Conservation (phyloP, 169 alveolate genomes). For the Eimeria acervulina region DNA sequence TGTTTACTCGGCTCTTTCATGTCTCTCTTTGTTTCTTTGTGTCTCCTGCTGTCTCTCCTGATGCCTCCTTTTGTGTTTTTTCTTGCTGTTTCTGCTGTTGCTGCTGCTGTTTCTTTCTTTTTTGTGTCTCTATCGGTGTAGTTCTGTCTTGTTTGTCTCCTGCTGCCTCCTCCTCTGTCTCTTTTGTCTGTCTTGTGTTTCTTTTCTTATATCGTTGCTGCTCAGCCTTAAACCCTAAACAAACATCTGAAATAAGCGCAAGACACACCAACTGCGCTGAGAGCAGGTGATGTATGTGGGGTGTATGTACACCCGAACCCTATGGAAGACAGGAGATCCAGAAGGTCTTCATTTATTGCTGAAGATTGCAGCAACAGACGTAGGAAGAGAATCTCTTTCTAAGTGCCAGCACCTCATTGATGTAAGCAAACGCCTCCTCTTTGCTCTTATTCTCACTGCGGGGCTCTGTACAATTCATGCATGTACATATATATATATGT, state of each 20-base stretch:
- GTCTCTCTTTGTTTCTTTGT: background rate
- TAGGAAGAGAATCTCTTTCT: background rate
- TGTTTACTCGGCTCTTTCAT: background rate
- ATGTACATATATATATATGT: background rate
- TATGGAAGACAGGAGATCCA: background rate
- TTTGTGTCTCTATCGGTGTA: background rate
- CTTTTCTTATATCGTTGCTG: no score
- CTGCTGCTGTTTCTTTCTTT: background rate
- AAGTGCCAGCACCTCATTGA: background rate
- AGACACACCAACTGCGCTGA: background rate
- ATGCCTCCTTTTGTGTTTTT: no score
- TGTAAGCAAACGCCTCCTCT: background rate
- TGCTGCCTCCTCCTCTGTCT: background rate
- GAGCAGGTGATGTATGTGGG: background rate
- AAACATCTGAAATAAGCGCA: no score
- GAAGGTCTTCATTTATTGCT: background rate
- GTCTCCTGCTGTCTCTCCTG: background rate
- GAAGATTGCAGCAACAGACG: background rate
- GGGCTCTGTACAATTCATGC: background rate
- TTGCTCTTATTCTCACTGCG: no score
- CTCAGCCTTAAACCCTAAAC: no score
- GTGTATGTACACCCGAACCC: conserved; percentile 18
- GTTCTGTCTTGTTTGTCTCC: background rate
- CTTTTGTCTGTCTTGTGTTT: background rate
- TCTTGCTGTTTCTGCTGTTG: background rate